phyloP scores from a whole-genome alignment of 768 basidiomycete species.

The Lactarius quietus region DNA sequence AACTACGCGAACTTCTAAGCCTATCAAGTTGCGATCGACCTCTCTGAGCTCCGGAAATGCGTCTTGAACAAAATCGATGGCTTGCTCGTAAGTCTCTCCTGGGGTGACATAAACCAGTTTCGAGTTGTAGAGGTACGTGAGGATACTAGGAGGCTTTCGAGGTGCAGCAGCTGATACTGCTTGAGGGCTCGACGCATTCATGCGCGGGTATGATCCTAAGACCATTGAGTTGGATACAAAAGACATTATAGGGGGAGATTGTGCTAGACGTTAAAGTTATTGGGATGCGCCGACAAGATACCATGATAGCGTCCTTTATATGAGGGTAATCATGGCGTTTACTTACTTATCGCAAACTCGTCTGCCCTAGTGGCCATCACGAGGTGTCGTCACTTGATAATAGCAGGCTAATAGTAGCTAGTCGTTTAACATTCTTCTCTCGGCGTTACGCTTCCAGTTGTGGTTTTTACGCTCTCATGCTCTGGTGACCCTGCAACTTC shows the following conservation, averaged over 20 bases:
- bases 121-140: slow-evolving; percentile 31
- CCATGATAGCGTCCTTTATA: not conserved
- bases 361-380: too few species aligned
- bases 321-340: too few species aligned
- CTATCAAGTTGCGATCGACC: slow-evolving; percentile 25
- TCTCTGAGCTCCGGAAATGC: slow-evolving; percentile 28
- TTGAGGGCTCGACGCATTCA: not conserved
- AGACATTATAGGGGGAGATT: not conserved
- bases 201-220: not conserved
- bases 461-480: too few species aligned
- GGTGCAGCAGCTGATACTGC: not conserved
- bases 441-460: too few species aligned
- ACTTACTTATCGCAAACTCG: too few species aligned
- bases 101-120: too few species aligned
- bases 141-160: slow-evolving; percentile 10
- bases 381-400: too few species aligned
- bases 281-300: not conserved
- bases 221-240: not conserved
- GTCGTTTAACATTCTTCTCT: too few species aligned
- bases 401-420: too few species aligned
- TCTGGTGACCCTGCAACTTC: too few species aligned
- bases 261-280: not conserved
- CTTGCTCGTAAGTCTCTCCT: slow-evolving; percentile 30
- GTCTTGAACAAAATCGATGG: slow-evolving; percentile 23
- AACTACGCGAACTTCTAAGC: slow-evolving; percentile 28